Percentiles rank a stretch among this genome's conserved stretches.
Evolutionary conservation across 805 yeast species (phyloP).

Genomic region (Starmerella powellii): DNA sequence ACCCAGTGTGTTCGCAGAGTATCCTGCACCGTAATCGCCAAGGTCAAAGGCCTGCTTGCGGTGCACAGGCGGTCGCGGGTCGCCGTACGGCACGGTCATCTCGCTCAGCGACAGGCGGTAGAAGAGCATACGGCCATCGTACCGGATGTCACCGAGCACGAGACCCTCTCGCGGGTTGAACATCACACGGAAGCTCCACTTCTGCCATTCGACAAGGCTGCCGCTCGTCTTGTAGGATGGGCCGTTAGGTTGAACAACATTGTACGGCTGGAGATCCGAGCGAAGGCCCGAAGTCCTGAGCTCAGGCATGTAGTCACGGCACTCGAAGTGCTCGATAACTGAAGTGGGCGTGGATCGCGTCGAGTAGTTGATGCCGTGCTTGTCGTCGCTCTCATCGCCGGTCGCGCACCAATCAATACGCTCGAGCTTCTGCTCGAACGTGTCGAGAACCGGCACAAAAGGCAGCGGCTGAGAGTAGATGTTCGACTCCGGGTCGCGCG

Average conservation of each 20-base stretch:
- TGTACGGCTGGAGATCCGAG: conserved; percentile 54
- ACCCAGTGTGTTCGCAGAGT: conserved; percentile 50
- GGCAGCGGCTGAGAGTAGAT: conserved; percentile 64
- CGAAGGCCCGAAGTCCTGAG: conserved; percentile 41
- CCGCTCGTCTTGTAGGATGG: conserved; percentile 53
- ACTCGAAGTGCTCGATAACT: conserved; percentile 43
- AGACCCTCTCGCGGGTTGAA: conserved; percentile 68
- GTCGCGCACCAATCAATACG: conserved; percentile 64
- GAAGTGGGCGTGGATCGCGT: conserved; percentile 46
- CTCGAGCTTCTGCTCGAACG: conserved; percentile 45
- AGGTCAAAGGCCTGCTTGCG: conserved; percentile 77
- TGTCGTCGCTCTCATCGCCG: conserved; percentile 57
- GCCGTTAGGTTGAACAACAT: conserved; percentile 77
- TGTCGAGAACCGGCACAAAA: conserved; percentile 62
- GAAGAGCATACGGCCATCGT: conserved; percentile 63
- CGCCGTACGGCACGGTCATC: conserved; percentile 82
- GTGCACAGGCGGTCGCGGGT: conserved; percentile 69
- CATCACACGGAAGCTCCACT: conserved; percentile 64
- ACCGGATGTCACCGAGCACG: conserved; percentile 56
- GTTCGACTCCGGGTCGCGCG: conserved; percentile 28
- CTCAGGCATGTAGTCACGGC: conserved; percentile 65
- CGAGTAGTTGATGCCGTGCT: conserved; percentile 38
- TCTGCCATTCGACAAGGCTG: conserved; percentile 61
- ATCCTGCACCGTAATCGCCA: conserved; percentile 77
- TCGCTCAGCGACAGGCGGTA: conserved; percentile 64